phyloP scores from a whole-genome alignment of 257 asterid genomes.

The Linaria vulgaris region DNA sequence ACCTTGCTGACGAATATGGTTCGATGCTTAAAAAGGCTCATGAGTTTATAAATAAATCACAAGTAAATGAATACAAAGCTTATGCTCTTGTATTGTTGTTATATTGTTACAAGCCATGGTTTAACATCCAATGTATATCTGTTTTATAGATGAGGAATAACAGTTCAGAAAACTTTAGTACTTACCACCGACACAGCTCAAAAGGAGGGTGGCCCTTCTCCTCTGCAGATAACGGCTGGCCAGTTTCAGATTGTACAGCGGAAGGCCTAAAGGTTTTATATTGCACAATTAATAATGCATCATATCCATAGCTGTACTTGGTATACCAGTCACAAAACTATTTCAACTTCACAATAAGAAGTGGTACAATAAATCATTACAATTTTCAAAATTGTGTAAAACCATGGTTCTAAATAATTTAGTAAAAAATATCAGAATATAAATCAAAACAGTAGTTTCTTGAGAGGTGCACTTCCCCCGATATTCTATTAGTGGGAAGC shows the following conservation, averaged over 20 bases:
- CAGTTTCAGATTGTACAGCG: slow-evolving; percentile 64
- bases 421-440: too few relatives aligned
- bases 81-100: neutral
- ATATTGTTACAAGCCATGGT: neutral
- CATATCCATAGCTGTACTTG: too few relatives aligned
- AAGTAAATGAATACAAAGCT: slow-evolving; percentile 35
- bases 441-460: too few relatives aligned
- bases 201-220: slow-evolving; percentile 88
- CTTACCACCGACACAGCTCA: slow-evolving; percentile 62
- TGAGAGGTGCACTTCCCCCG: too few relatives aligned
- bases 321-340: too few relatives aligned
- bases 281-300: too few relatives aligned
- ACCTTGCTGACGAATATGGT: slow-evolving; percentile 47
- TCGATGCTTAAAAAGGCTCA: slow-evolving; percentile 54
- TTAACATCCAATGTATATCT: neutral
- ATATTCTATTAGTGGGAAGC: too few relatives aligned
- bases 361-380: too few relatives aligned
- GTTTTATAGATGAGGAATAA: slow-evolving; percentile 38
- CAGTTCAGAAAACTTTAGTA: slow-evolving; percentile 30
- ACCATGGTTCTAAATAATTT: too few relatives aligned
- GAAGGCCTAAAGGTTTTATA: slow-evolving; percentile 62
- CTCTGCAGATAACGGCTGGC: slow-evolving; percentile 72
- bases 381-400: too few relatives aligned
- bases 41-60: slow-evolving; percentile 55
- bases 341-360: too few relatives aligned